Base-by-base conservation (phyloP, 1,284 basidiomycete species). In the Sphagnurus paluster region DNA sequence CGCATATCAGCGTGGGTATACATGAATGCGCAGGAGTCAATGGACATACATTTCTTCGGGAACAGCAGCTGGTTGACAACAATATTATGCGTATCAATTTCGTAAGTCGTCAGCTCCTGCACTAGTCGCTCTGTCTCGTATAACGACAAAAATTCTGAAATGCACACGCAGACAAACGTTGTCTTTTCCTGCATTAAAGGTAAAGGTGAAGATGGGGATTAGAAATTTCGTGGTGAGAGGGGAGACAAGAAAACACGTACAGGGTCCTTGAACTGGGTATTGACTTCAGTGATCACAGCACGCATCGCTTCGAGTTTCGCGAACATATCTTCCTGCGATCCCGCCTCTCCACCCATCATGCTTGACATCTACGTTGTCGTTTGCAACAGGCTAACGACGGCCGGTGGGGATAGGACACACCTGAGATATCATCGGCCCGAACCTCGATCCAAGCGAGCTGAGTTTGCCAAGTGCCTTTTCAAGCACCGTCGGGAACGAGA, bases 71-170 rank as follows among this genome's bases (percentile, higher is more conserved):
- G 96, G 67, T 99, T 99, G 56, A 98, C 93, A 44, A 99, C 93
- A 59, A 99, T 99, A 65, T 95, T 93, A 69, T 99, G 96, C 36
- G 95, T 98, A 69, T 99, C 97, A 65, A 99, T 99, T 65, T 93
- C 94, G 70, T 99, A 99, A 39, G 84, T 76, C 10, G 95, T 96
- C 39, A 99, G 74, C 65, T 99, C 97, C 67, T 99, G 96, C 30
- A 99, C 92, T 36, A 99, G 78, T 23, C 96, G 89, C 68, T 99
- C 96, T 21, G 96, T 99, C 76, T 99, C 97, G 69, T 99, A 99
- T 17, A 99, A 74, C 17, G 95, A 98, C 57, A 99, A 73, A 79
- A 98, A 98, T 67, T 98, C 95, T 40, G 95, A 96, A 64, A 98
- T 98, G 76, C 94, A 97, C 42, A 98, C 95, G 64, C 96, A 98